Evolutionary conservation across 1,284 basidiomycete species (phyloP).

Genomic region (Neonothopanus nambi): DNA sequence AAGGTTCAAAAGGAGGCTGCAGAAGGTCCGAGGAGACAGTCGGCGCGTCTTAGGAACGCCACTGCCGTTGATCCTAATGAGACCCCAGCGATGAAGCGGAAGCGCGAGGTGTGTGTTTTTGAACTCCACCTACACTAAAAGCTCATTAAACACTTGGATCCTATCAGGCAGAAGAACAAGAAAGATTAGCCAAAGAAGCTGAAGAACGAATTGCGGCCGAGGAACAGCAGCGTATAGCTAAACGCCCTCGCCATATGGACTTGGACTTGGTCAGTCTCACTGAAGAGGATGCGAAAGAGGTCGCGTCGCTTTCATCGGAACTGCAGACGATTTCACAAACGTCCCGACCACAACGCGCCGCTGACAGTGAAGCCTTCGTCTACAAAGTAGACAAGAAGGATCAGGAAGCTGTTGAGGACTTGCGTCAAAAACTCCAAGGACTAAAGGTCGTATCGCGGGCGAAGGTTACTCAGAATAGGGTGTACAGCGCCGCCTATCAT

Average conservation of each 20-base stretch:
- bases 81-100: conserved; percentile 58
- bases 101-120: conserved; percentile 61
- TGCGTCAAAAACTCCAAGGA: conserved; percentile 52
- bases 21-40: conserved; percentile 58
- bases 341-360: conserved; percentile 38
- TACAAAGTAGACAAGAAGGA: conserved; percentile 49
- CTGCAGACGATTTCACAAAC: conserved; percentile 41
- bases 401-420: conserved; percentile 44
- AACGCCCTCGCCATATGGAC: conserved; percentile 65
- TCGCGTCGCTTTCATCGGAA: conserved; percentile 42
- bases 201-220: conserved; percentile 60
- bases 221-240: conserved; percentile 59
- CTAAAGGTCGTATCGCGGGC: conserved; percentile 69
- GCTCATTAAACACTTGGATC: neutral
- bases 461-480: conserved; percentile 71
- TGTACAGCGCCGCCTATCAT: conserved; percentile 78
- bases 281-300: conserved; percentile 45
- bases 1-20: conserved; percentile 48
- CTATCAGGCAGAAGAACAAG: conserved; percentile 44
- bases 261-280: conserved; percentile 58
- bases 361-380: conserved; percentile 50
- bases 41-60: conserved; percentile 54
- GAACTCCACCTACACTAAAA: too few relatives aligned
- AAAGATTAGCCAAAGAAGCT: conserved; percentile 49
- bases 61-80: conserved; percentile 55